Percentiles rank a stretch among this genome's conserved stretches.
phyloP scores from a whole-genome alignment of 805 yeast species.

The Wickerhamiella alocasiicola region DNA sequence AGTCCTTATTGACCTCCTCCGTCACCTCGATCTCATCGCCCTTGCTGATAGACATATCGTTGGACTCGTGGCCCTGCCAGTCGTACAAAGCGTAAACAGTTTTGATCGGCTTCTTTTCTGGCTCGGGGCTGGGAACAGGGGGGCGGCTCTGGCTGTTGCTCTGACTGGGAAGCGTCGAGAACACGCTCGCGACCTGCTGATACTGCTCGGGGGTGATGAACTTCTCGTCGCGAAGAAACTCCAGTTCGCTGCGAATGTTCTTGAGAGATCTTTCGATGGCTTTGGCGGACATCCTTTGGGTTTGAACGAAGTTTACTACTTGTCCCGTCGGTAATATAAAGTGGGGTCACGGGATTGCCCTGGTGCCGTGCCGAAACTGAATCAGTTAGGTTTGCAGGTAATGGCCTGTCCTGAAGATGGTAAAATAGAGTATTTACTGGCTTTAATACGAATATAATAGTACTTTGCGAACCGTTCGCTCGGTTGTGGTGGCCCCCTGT shows the following conservation, averaged over 20 bases:
- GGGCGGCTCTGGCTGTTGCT: conserved; percentile 26
- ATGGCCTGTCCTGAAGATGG: too few relatives aligned
- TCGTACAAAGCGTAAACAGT: conserved; percentile 60
- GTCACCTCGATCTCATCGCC: conserved; percentile 62
- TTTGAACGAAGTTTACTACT: neutral
- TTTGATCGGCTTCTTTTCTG: conserved; percentile 15
- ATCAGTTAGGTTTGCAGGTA: too few relatives aligned
- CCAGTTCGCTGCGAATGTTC: conserved; percentile 57
- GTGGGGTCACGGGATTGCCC: conserved; percentile 5
- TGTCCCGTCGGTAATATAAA: neutral
- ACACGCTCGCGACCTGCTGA: conserved; percentile 35
- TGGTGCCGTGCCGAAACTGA: too few relatives aligned
- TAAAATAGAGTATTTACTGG: too few relatives aligned
- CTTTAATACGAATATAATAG: too few relatives aligned
- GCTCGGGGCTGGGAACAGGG: conserved; percentile 9
- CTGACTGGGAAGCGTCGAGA: conserved; percentile 47
- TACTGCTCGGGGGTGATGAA: conserved; percentile 50
- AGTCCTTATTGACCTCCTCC: conserved; percentile 67
- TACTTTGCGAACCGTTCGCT: too few relatives aligned
- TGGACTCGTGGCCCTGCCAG: conserved; percentile 60
- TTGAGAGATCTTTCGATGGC: conserved; percentile 6
- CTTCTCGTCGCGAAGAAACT: conserved; percentile 61
- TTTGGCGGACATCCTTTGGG: conserved; percentile 1
- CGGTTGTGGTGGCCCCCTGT: too few relatives aligned
- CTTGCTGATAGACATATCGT: conserved; percentile 49